Percentiles rank a stretch among this genome's conserved stretches.
These are phyloP conservation scores for Hirschfeldia incana DNA, from an alignment of 345 rosid species.

Conservation along the genomic window DNA sequence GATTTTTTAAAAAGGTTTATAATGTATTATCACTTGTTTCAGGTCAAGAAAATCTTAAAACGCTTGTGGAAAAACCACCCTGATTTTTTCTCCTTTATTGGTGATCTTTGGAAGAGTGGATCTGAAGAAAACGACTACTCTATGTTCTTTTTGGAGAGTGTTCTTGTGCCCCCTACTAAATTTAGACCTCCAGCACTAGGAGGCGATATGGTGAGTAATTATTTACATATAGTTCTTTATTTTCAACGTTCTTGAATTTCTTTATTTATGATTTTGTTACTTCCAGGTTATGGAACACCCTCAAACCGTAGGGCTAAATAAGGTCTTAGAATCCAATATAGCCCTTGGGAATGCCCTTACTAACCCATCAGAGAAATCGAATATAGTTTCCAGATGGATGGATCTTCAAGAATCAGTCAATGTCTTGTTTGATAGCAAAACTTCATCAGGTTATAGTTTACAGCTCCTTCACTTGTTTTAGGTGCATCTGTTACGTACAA, in stretches of 20 bases:
- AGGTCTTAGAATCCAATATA: slow-evolving; percentile 67
- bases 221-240: background rate
- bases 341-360: slow-evolving; percentile 63
- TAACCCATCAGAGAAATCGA: slow-evolving; percentile 43
- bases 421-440: slow-evolving; percentile 76
- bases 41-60: slow-evolving; percentile 66
- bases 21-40: slow-evolving; percentile 19
- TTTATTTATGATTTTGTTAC: slow-evolving; percentile 2
- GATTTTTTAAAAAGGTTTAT: slow-evolving; percentile 4
- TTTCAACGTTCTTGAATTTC: background rate
- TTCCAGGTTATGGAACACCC: slow-evolving; percentile 89
- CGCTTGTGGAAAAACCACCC: slow-evolving; percentile 80
- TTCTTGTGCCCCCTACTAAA: slow-evolving; percentile 88
- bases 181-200: slow-evolving; percentile 88
- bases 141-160: slow-evolving; percentile 77
- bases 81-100: slow-evolving; percentile 71
- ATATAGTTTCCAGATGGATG: slow-evolving; percentile 63
- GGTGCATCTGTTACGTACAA: background rate
- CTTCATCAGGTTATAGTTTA: slow-evolving; percentile 59
- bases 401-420: slow-evolving; percentile 85
- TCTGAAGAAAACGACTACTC: slow-evolving; percentile 49
- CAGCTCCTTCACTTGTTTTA: slow-evolving; percentile 13
- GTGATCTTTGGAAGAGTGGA: slow-evolving; percentile 68
- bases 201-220: slow-evolving; percentile 77
- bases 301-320: slow-evolving; percentile 73